Evolutionary conservation across 129 eudicot genomes (phyloP).

Genomic region (Oenanthe sinensis): DNA sequence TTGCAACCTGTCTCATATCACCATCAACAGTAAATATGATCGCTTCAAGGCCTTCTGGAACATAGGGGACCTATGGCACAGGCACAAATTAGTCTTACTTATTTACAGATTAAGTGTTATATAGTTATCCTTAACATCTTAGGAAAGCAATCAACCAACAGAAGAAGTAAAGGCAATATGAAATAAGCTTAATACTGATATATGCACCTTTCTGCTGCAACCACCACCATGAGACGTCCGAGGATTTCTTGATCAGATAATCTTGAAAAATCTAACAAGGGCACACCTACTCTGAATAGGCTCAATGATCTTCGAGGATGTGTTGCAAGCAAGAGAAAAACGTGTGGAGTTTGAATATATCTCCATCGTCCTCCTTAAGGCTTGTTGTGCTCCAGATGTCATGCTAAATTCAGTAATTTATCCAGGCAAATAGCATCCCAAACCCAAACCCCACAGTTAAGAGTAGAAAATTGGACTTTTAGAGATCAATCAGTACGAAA

Average conservation of each 20-base stretch:
- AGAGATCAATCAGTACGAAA: neutral
- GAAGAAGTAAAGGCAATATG: neutral
- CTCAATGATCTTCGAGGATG: constrained; percentile 89
- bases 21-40: constrained; percentile 97
- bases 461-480: neutral
- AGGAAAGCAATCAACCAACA: neutral
- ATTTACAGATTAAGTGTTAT: neutral
- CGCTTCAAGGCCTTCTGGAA: constrained; percentile 91
- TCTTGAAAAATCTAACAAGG: constrained; percentile 86
- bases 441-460: neutral
- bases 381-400: constrained; percentile 99
- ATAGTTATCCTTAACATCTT: neutral
- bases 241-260: constrained; percentile 93
- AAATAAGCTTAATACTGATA: neutral
- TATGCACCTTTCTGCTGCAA: constrained; percentile 71
- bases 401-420: constrained; percentile 38
- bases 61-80: constrained; percentile 55
- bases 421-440: constrained; percentile 14
- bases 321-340: constrained; percentile 96
- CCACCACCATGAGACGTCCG: constrained; percentile 84
- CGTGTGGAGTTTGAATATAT: constrained; percentile 95
- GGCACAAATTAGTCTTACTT: constrained; percentile 1
- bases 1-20: constrained; percentile 96
- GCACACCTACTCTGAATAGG: constrained; percentile 99
- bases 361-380: constrained; percentile 96